Conservation (phyloP, 352 stramenopile genomes). For the Globisporangium ultimum region DNA sequence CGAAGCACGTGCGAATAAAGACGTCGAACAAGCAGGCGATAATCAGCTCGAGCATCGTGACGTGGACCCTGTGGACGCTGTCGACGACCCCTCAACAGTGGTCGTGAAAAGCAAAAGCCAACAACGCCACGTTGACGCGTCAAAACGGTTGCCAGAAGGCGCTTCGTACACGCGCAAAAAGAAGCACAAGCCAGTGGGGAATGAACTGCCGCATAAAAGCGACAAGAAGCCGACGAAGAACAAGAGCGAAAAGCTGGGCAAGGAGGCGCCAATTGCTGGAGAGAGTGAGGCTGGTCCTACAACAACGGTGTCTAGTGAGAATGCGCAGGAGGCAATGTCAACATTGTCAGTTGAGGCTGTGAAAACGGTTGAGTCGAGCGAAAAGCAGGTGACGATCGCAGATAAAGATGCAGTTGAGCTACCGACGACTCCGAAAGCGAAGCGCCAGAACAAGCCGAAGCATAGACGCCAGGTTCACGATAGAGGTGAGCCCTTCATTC, state of each 20-base stretch:
- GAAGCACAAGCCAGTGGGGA: slow-evolving; percentile 15
- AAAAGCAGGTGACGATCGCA: neutral
- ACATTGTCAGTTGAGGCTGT: neutral
- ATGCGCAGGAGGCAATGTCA: neutral
- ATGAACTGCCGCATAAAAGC: neutral
- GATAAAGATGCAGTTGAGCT: neutral
- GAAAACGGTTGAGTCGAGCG: neutral
- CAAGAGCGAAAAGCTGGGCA: slow-evolving; percentile 2
- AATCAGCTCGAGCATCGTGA: too few species aligned
- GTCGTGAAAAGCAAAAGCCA: neutral
- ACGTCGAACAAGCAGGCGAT: too few species aligned
- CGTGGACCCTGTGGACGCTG: too few species aligned
- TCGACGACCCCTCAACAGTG: too few species aligned
- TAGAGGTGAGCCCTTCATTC: neutral
- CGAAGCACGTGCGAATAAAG: too few species aligned
- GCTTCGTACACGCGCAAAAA: slow-evolving; percentile 18
- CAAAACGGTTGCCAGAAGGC: neutral
- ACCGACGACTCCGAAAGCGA: slow-evolving; percentile 5
- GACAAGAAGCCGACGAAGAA: neutral
- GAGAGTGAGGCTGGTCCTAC: too few species aligned
- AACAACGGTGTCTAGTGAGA: neutral
- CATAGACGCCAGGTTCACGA: slow-evolving; percentile 2
- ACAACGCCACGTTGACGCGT: neutral
- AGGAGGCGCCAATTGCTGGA: neutral
- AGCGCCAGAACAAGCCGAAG: slow-evolving; percentile 14